phyloP scores from a whole-genome alignment of 1,284 basidiomycete genomes.

The Gymnopus androsaceus region DNA sequence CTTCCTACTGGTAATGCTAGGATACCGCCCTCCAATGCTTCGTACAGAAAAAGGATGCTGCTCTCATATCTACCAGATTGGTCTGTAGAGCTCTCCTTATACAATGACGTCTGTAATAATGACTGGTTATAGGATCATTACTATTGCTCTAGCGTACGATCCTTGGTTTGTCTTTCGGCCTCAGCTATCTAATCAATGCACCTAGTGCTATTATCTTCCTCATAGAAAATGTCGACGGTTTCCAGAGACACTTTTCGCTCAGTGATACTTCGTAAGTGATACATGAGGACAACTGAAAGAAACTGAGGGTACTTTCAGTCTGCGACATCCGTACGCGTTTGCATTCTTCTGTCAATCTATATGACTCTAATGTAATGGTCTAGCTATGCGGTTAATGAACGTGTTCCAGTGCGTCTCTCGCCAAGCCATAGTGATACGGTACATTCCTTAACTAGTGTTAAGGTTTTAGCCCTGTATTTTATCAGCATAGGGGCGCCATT shows the following conservation, averaged over 20 bases:
- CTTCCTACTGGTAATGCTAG: constrained; percentile 4
- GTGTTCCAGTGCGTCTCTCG: constrained; percentile 65
- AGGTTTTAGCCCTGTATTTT: constrained; percentile 63
- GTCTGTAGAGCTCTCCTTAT: constrained; percentile 39
- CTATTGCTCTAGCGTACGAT: constrained; percentile 69
- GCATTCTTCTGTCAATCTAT: constrained; percentile 1
- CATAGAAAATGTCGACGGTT: constrained; percentile 76
- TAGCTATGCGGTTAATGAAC: constrained; percentile 81
- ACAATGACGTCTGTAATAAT: constrained; percentile 6
- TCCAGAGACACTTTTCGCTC: constrained; percentile 82
- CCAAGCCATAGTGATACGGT: background rate
- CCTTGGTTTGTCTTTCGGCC: background rate
- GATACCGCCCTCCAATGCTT: constrained; percentile 24
- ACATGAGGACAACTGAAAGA: background rate
- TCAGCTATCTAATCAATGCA: background rate
- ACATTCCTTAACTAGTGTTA: constrained; percentile 2
- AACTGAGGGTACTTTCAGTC: constrained; percentile 26
- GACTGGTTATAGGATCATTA: constrained; percentile 56
- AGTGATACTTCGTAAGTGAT: constrained; percentile 69
- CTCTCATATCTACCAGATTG: constrained; percentile 73
- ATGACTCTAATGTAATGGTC: constrained; percentile 28
- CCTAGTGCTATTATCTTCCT: constrained; percentile 67
- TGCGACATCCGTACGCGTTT: constrained; percentile 57
- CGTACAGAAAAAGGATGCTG: constrained; percentile 46
- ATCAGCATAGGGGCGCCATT: constrained; percentile 73